Conservation (phyloP, 2,329 filamentous ascomycete species). For the Ceratocystis variospora region DNA sequence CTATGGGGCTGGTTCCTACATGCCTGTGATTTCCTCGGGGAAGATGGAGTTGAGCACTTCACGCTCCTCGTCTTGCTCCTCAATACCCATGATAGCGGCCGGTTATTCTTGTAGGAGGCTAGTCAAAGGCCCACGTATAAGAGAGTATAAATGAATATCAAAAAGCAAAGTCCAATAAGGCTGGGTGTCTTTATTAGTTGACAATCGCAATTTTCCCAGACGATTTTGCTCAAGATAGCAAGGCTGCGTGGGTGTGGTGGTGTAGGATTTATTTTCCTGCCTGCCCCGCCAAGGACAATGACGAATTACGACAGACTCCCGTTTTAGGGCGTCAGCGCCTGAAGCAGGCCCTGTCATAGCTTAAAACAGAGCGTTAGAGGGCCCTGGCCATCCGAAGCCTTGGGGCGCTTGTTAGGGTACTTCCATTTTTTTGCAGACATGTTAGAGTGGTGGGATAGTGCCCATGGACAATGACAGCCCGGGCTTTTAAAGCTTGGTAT, state of each 20-base stretch:
- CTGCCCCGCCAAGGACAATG: background rate
- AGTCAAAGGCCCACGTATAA: background rate
- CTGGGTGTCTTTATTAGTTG: background rate
- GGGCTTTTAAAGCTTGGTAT: background rate
- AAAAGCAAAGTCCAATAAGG: background rate
- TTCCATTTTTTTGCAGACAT: background rate
- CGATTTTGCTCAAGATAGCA: background rate
- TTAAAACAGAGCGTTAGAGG: background rate
- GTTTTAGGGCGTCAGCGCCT: no score
- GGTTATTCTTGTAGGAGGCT: background rate
- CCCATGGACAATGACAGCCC: background rate
- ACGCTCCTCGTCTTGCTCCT: slow-evolving; percentile 90
- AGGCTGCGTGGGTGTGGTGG: background rate
- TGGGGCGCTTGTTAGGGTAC: background rate
- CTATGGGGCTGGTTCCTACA: slow-evolving; percentile 16
- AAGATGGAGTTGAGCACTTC: slow-evolving; percentile 98
- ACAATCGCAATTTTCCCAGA: background rate
- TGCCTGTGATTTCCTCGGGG: slow-evolving; percentile 90
- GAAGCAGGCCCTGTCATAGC: background rate
- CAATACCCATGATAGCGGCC: slow-evolving; percentile 43
- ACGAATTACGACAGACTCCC: background rate
- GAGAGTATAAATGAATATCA: background rate
- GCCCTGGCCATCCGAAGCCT: background rate
- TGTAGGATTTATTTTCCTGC: background rate
- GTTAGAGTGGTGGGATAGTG: background rate